Percentiles rank a stretch among this genome's conserved stretches.
phyloP scores from a whole-genome alignment of 257 asterid genomes.

The Solanum piurae region DNA sequence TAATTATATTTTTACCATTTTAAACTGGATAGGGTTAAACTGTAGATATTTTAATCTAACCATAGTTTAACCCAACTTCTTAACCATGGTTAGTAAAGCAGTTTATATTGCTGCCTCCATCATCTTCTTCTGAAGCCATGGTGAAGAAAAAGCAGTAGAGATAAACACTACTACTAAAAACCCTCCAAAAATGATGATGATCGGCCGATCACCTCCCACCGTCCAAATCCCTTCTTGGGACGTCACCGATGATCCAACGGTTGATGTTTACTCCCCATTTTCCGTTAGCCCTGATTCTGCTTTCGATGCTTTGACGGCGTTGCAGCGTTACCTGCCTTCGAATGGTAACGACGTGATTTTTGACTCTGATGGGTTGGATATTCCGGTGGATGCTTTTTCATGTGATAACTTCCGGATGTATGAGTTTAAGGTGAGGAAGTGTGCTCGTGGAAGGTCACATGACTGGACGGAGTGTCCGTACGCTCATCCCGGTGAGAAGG shows the following conservation, averaged over 20 bases:
- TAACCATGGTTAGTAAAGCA: slow-evolving; percentile 34
- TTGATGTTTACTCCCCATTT: slow-evolving; percentile 30
- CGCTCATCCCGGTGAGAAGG: slow-evolving; percentile 94
- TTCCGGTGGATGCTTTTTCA: slow-evolving; percentile 69
- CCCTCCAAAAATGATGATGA: slow-evolving; percentile 17
- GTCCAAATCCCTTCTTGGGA: slow-evolving; percentile 68
- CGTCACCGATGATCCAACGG: slow-evolving; percentile 34
- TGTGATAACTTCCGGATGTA: slow-evolving; percentile 79
- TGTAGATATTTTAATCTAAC: slow-evolving; percentile 29
- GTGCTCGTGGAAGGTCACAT: slow-evolving; percentile 67
- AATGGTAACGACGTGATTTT: slow-evolving; percentile 27
- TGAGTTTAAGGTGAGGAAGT: slow-evolving; percentile 69
- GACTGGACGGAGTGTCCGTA: slow-evolving; percentile 95
- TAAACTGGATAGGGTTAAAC: not conserved
- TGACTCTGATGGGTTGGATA: slow-evolving; percentile 36
- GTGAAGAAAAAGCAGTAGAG: not conserved
- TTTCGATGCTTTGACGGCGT: slow-evolving; percentile 32
- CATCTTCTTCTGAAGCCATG: not conserved
- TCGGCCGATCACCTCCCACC: slow-evolving; percentile 42
- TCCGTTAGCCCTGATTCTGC: slow-evolving; percentile 11
- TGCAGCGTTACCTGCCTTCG: slow-evolving; percentile 62
- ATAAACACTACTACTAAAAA: not conserved
- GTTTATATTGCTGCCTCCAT: slow-evolving; percentile 30
- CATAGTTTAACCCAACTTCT: slow-evolving; percentile 8
- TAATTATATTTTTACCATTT: not conserved